phyloP scores from a whole-genome alignment of 2,329 filamentous ascomycete genomes.

The Ophiobolus disseminans region DNA sequence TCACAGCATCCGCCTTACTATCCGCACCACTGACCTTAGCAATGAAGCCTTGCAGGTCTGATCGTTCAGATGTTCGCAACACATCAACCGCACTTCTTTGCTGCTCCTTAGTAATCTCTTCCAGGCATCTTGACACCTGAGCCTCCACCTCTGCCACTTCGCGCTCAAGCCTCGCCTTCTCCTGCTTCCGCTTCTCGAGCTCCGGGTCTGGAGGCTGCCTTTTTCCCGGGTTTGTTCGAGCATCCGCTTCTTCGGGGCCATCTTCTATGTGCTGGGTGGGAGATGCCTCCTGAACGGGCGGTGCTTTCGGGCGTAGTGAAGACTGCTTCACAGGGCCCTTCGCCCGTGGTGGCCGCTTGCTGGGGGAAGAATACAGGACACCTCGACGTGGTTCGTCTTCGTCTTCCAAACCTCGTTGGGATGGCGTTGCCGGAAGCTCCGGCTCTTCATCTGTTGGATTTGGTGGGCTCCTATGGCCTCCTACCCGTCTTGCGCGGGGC shows the following conservation, averaged over 20 bases:
- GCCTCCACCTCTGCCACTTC: slow-evolving; percentile 41
- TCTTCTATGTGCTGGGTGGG: slow-evolving; percentile 17
- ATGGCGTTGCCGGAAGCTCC: slow-evolving; percentile 31
- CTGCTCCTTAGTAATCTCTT: slow-evolving; percentile 37
- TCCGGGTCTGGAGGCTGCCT: slow-evolving; percentile 29
- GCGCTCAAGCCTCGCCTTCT: slow-evolving; percentile 37
- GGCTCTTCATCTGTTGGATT: slow-evolving; percentile 15
- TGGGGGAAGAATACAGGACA: slow-evolving; percentile 41
- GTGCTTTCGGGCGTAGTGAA: slow-evolving; percentile 20
- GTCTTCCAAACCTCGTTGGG: slow-evolving; percentile 16
- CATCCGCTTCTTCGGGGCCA: slow-evolving; percentile 4
- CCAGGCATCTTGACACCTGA: slow-evolving; percentile 38
- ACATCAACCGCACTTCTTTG: slow-evolving; percentile 19
- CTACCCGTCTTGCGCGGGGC: slow-evolving; percentile 13
- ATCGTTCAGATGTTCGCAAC: slow-evolving; percentile 27
- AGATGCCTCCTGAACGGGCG: slow-evolving; percentile 19
- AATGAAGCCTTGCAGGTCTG: slow-evolving; percentile 28
- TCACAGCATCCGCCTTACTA: slow-evolving; percentile 25
- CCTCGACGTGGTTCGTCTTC: slow-evolving; percentile 32
- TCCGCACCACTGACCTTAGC: slow-evolving; percentile 24
- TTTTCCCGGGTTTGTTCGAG: slow-evolving; percentile 5
- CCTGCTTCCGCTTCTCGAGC: slow-evolving; percentile 36
- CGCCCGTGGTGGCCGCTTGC: slow-evolving; percentile 34
- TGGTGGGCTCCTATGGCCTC: neutral
- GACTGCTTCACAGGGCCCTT: slow-evolving; percentile 23